phyloP scores from a whole-genome alignment of 352 stramenopile species.

The Saprolegnia diclina region DNA sequence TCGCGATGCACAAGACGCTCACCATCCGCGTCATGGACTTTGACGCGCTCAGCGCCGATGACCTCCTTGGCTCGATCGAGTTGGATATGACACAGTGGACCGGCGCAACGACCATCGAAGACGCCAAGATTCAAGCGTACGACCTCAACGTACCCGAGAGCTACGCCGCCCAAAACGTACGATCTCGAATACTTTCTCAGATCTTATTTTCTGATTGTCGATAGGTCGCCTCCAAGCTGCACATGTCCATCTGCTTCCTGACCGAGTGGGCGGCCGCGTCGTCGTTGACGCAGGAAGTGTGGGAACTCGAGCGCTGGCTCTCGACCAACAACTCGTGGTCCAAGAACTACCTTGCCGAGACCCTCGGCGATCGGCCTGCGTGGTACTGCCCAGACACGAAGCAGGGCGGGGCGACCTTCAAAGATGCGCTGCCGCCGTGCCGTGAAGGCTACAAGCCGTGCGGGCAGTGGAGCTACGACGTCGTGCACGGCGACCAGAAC shows the following conservation, averaged over 20 bases:
- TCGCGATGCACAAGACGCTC: conserved; percentile 15
- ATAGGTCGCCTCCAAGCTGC: conserved; percentile 4
- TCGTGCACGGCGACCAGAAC: conserved; percentile 41
- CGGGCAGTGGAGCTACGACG: conserved; percentile 44
- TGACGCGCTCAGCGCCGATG: conserved; percentile 13
- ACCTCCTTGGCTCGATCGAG: conserved; percentile 23
- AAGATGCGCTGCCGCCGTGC: conserved; percentile 12
- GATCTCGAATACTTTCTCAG: not conserved
- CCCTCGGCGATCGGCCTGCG: conserved; percentile 14
- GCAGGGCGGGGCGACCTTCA: conserved; percentile 10
- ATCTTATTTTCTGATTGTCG: not conserved
- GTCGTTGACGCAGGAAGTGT: conserved; percentile 23
- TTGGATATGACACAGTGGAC: conserved; percentile 25
- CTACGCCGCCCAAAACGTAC: conserved; percentile 3
- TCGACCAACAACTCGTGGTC: conserved; percentile 20
- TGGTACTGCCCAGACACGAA: conserved; percentile 19
- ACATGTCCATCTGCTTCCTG: conserved; percentile 19
- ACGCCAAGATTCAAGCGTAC: conserved; percentile 9
- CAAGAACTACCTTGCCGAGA: conserved; percentile 17
- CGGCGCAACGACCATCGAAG: conserved; percentile 11
- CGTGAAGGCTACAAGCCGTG: conserved; percentile 8
- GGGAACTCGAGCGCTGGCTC: conserved; percentile 26
- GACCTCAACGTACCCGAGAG: not conserved
- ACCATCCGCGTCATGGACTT: conserved; percentile 26
- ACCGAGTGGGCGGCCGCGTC: conserved; percentile 18